Percentiles rank a stretch among this genome's conserved stretches.
phyloP scores from a whole-genome alignment of 768 basidiomycete genomes.

The Suillus occidentalis region DNA sequence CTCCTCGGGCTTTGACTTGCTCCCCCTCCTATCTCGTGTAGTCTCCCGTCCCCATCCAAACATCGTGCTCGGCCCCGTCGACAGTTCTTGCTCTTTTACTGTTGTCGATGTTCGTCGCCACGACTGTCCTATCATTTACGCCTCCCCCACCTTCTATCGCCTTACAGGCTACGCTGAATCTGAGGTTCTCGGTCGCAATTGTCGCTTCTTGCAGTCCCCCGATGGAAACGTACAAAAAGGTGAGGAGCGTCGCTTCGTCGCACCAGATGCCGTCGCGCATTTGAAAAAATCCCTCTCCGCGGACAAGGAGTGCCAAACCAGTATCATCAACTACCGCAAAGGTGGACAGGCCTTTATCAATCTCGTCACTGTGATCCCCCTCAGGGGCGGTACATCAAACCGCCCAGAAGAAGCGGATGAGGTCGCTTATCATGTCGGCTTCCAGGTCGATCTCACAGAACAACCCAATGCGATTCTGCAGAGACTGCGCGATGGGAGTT shows the following conservation, averaged over 20 bases:
- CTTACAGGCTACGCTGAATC: constrained; percentile 73
- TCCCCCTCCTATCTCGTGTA: constrained; percentile 79
- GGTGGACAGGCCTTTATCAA: constrained; percentile 87
- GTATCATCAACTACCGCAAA: constrained; percentile 86
- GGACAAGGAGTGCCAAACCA: constrained; percentile 87
- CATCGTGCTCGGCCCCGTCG: constrained; percentile 85
- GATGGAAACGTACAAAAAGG: constrained; percentile 53
- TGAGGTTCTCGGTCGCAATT: constrained; percentile 88
- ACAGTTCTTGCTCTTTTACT: constrained; percentile 89
- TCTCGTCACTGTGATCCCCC: constrained; percentile 87
- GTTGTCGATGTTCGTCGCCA: constrained; percentile 81
- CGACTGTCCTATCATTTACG: constrained; percentile 90
- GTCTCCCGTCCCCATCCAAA: constrained; percentile 70
- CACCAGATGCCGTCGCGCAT: constrained; percentile 63
- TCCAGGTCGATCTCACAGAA: constrained; percentile 90
- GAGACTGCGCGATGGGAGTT: constrained; percentile 76
- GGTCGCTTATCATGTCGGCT: constrained; percentile 86
- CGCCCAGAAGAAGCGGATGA: constrained; percentile 59
- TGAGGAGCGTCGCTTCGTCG: constrained; percentile 56
- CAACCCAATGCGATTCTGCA: constrained; percentile 84
- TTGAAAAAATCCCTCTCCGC: constrained; percentile 65
- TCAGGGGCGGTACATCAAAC: constrained; percentile 58
- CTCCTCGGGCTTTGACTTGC: constrained; percentile 85
- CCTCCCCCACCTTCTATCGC: constrained; percentile 77
- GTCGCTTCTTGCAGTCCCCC: constrained; percentile 87